Evolutionary conservation across 2,329 filamentous ascomycete species (phyloP).

Genomic region (Hymenoscyphus repandus): DNA sequence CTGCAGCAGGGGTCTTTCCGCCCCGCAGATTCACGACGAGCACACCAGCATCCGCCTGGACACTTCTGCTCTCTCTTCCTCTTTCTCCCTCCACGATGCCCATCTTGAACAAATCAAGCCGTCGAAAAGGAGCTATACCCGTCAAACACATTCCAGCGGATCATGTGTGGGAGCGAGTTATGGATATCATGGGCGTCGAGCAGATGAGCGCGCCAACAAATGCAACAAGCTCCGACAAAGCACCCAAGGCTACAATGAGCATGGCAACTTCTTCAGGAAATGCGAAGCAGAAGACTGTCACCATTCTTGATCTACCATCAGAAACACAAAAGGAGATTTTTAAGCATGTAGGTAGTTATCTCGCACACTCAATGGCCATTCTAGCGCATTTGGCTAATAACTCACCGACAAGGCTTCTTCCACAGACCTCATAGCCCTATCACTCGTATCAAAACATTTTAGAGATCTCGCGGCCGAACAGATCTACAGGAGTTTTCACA

Average conservation of each 20-base stretch:
- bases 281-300: not conserved
- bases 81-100: slow-evolving; percentile 11
- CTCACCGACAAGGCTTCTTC: slow-evolving; percentile 40
- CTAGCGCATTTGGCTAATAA: not conserved
- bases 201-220: slow-evolving; percentile 9
- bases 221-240: slow-evolving; percentile 1
- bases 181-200: slow-evolving; percentile 18
- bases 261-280: not conserved
- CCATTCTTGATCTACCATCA: slow-evolving; percentile 26
- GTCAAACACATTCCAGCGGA: slow-evolving; percentile 7
- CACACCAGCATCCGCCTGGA: no score
- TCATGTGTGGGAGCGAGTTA: slow-evolving; percentile 12
- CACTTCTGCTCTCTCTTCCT: not conserved
- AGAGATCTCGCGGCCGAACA: slow-evolving; percentile 52
- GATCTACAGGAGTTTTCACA: slow-evolving; percentile 55
- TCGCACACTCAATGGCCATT: not conserved
- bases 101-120: slow-evolving; percentile 7
- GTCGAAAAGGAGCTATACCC: slow-evolving; percentile 11
- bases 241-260: not conserved
- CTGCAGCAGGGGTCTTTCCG: no score
- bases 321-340: slow-evolving; percentile 31
- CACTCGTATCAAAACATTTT: slow-evolving; percentile 53
- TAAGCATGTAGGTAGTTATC: slow-evolving; percentile 26
- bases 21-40: not conserved
- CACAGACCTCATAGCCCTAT: slow-evolving; percentile 50